Evolutionary conservation across 495 filamentous ascomycete species (phyloP).

Genomic region (Collariella sp.): DNA sequence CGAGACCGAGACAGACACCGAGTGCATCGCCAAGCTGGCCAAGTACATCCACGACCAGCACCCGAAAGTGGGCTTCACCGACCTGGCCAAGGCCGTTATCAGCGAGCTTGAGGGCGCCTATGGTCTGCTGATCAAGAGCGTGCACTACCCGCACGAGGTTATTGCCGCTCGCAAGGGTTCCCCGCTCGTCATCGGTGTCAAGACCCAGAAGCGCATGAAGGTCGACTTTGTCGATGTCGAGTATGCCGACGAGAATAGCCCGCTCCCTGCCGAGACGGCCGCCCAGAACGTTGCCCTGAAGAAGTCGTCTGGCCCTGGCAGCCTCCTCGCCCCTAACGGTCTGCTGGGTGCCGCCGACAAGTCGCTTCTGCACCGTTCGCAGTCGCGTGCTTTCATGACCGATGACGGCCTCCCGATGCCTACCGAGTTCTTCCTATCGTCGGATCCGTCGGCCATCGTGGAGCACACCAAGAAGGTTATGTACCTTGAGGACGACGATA

Average conservation of each 20-base stretch:
- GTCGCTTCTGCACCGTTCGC: slow-evolving; percentile 91
- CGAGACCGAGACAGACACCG: slow-evolving; percentile 97
- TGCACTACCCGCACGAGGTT: slow-evolving; percentile 96
- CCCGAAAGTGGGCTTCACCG: slow-evolving; percentile 89
- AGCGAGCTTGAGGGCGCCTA: slow-evolving; percentile 97
- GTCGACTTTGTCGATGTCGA: slow-evolving; percentile 99
- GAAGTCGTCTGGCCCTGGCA: slow-evolving; percentile 49
- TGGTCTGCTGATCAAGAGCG: slow-evolving; percentile 91
- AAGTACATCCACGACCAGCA: slow-evolving; percentile 98
- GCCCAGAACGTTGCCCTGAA: slow-evolving; percentile 95
- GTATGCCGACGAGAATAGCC: slow-evolving; percentile 70
- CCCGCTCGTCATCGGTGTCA: slow-evolving; percentile 88
- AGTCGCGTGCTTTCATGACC: slow-evolving; percentile 96
- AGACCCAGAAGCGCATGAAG: slow-evolving; percentile 98
- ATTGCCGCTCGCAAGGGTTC: slow-evolving; percentile 97
- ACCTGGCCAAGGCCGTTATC: slow-evolving; percentile 92
- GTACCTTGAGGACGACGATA: slow-evolving; percentile 98
- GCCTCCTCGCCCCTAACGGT: slow-evolving; percentile 53
- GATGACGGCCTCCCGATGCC: slow-evolving; percentile 96
- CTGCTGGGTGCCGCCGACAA: slow-evolving; percentile 88
- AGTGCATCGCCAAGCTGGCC: slow-evolving; percentile 96
- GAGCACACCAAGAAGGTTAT: slow-evolving; percentile 99
- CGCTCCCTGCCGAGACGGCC: slow-evolving; percentile 86
- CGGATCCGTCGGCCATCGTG: slow-evolving; percentile 94
- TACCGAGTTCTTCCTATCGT: slow-evolving; percentile 98